Base-by-base conservation (phyloP, 228 moss, liverwort and hornwort genomes). In the Sphagnum fallax region DNA sequence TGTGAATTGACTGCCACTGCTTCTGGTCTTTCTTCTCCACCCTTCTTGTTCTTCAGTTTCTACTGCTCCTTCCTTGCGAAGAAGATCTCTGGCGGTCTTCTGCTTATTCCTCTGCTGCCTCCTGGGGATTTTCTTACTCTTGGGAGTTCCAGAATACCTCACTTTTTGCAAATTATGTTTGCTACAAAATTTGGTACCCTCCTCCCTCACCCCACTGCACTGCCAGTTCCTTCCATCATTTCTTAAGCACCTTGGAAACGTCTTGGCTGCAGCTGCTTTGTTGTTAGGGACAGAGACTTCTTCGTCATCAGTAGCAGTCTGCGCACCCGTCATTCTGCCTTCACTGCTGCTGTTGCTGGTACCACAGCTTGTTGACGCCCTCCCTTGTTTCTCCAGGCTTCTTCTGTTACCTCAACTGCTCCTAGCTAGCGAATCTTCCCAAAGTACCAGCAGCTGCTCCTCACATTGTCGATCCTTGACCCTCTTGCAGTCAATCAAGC, bases 221-320 rank as follows among this genome's bases (percentile, higher is more conserved):
- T 82, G 82, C 86, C 86, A 86, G 1, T 80, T 75, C 59, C 83
- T 86, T 9, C 86, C 86, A 53, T 86, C 86, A 18, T 82, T 82
- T 63, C 86, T 76, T 0, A 80, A 76, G 67, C 86, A 86, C 4
- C 86, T 74, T 6, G 73, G 82, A 32, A 2, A 32, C 2, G 32
- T 32, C 32, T 32, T 32, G 32, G 32, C 32, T 32, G 32, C 32
- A 32, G 32, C 32, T 32, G 32, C 32, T 6, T 32, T 32, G 32
- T 86, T 82, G 8, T 82, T 82, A 5, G 65, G 62, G 52, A 76
- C 8, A n/a, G 59, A 69, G 72, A 76, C 78, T 65, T 32, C 32
- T 32, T 32, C 32, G 32, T 32, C 32, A 32, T 32, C 32, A 32
- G 32, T 32, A 32, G 32, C 32, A 32, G 32, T 32, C 32, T 32